Base-by-base conservation (phyloP, 139 green algal species). In the Asterochloris erici region DNA sequence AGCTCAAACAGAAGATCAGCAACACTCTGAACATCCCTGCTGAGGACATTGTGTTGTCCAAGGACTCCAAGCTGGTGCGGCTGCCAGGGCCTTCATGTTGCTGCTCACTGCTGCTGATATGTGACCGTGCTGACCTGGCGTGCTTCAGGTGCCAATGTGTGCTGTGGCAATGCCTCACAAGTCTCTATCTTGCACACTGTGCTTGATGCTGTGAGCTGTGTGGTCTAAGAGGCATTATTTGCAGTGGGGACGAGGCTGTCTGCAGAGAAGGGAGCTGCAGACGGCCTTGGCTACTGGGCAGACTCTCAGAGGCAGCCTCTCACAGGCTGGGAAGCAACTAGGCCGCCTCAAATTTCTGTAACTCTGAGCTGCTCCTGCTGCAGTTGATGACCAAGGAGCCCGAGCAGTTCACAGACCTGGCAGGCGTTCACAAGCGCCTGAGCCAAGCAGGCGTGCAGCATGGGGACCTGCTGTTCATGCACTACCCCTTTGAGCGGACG, bases 21-120 rank as follows among this genome's bases (percentile, higher is more conserved):
- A 68, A 85, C 15, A 87, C 92, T 79, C 88, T 97, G 69, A 81
- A 81, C 21, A 89, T 98, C 38, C 93, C 92, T 10, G 23, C 89
- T 11, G 85, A 91, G 12, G 87, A 95, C 62, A 91, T 98, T 84
- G 86, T 83, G 24, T 86, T 99, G 14, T 95, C 90, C 27, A 90
- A 87, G 29, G 84, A 96, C 76, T 78, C 91, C 9, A 83, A 68
- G 47, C 90, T 99, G 84, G 88, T 99, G 77, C 90, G 85, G 74
- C 74, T 64, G 89, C 87, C 17, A 78, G 78, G 16, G 15, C 19
- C 61, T 54, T 54, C 10, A 79, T 63, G 28, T 63, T 14, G n/a
- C n/a, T n/a, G n/a, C n/a, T n/a, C n/a, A n/a, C n/a, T n/a, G n/a
- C n/a, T n/a, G n/a, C n/a, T n/a, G n/a, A n/a, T n/a, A n/a, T n/a